Base-by-base conservation (phyloP, 768 basidiomycete species). In the Mycena latifolia region DNA sequence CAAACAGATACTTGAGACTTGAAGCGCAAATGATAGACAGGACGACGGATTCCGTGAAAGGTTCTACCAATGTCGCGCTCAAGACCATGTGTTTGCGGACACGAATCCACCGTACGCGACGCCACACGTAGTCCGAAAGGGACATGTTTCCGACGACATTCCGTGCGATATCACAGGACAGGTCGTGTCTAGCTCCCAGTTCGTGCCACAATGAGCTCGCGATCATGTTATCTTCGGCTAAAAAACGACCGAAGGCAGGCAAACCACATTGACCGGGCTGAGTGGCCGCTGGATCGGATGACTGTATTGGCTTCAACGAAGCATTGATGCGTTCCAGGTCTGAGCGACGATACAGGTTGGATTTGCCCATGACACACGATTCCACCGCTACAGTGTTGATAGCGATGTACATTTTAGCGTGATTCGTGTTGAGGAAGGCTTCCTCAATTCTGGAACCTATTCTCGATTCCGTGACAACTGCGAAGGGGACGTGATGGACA, bases 211-310 rank as follows among this genome's bases (percentile, higher is more conserved):
- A 81, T 1, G 94, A 88, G 51, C 88, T 83, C 20, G 90, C 98
- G 62, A 99, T 97, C 94, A 94, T 97, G 79, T 98, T 98, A 80
- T 99, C 98, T 78, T 99, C 98, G 0, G 98, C 97, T 46, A 99
- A 85, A 78, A 92, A 99, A 15, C 91, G 88, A 0, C 91, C 92
- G 68, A 98, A 98, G 0, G 88, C 91, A 10, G 88, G 83, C 25
- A 99, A 83, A 1, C 96, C 96, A 47, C 77, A 74, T 73, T 74
- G 75, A 64, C 69, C 63, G 33, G 69, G 60, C 58, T 74, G 80
- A 73, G 54, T 74, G 55, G 43, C 71, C 41, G 24, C 24, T 46
- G 45, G 24, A 46, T 46, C 24, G 24, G 31, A 76, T 28, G 78
- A 67, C 25, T 71, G 43, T 55, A 77, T 33, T 65, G 89, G 88